Base-by-base conservation (phyloP, 805 yeast species). In the Teunomyces atbi region DNA sequence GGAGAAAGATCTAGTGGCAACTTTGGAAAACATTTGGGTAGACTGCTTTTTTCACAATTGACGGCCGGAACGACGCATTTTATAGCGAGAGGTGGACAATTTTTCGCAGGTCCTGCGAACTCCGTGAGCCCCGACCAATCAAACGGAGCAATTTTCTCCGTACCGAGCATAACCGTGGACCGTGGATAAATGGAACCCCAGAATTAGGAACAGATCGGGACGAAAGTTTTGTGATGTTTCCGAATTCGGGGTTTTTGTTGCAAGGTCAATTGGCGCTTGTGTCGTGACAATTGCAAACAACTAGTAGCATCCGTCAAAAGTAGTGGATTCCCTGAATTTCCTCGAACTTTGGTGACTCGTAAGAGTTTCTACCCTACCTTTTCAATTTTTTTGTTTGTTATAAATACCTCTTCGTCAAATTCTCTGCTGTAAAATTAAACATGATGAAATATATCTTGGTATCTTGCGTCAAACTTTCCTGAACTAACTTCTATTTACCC, bases 1-100 rank as follows among this genome's bases (percentile, higher is more conserved):
- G 34, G 91, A 82, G 74, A 86, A 86, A 42, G 79, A 68, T 74
- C 87, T 79, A 59, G 72, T 67, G 44, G 83, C 80, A 55, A 77
- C 54, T 73, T 76, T 78, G 48, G 81, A 64, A 45, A 83, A 73
- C 88, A 83, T 83, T 45, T 30, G 12, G 39, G 45, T 28, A 23
- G 38, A 23, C 37, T 23, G 37, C 15, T 36, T 36, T 41, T 19
- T 21, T 37, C 23, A 23, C 26, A 20, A 15, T 41, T 42, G 11
- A 13, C 33, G 33, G 18, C 33, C 15, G 8, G 33, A 30, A 15
- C 33, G 33, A 30, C 33, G 33, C 33, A 30, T 13, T 30, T 30
- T 30, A 30, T 30, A 30, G 16, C 33, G 33, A 4, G 18, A 13
- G 33, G 33, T 30, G 33, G 33, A 30, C 33, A 30, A 13, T 30